These are phyloP conservation scores for Ambrosia hybrid DNA, from an alignment of 140 eudicot species.

Conservation along the genomic window DNA sequence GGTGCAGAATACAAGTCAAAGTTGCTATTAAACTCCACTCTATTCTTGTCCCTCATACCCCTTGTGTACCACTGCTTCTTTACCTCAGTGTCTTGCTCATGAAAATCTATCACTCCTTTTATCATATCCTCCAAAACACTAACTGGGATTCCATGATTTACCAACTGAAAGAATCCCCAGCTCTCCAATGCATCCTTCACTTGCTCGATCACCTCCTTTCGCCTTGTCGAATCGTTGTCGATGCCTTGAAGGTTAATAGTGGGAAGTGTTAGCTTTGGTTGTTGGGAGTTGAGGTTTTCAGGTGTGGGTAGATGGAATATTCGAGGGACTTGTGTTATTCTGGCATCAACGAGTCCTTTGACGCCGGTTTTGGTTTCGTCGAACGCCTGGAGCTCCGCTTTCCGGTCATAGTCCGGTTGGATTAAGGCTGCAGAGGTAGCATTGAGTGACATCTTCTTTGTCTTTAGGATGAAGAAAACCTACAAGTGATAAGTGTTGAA, in stretches of 20 bases:
- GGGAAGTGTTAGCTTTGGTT: conserved; percentile 16
- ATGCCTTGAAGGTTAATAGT: conserved; percentile 29
- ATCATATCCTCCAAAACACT: conserved; percentile 34
- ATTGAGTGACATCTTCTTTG: conserved; percentile 8
- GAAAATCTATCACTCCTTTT: conserved; percentile 32
- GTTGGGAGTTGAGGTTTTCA: conserved; percentile 4
- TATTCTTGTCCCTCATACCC: conserved; percentile 3
- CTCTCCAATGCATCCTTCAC: conserved; percentile 32
- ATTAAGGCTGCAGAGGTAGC: not conserved
- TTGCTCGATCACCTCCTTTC: conserved; percentile 21
- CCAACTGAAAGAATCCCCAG: conserved; percentile 44
- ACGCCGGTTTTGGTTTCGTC: conserved; percentile 46
- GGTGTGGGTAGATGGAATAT: conserved; percentile 24
- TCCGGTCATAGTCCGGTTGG: conserved; percentile 27
- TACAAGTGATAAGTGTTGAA: too few species aligned
- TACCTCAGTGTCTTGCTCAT: conserved; percentile 44
- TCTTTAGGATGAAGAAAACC: too few species aligned
- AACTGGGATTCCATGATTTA: conserved; percentile 39
- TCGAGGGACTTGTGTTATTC: conserved; percentile 28
- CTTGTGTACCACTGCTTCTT: conserved; percentile 26
- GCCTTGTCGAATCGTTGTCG: conserved; percentile 6
- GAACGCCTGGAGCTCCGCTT: conserved; percentile 37
- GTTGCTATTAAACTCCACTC: conserved; percentile 28
- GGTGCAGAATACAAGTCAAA: conserved; percentile 39
- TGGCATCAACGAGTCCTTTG: conserved; percentile 43